These are phyloP conservation scores for Auriscalpium vulgare DNA, from an alignment of 768 basidiomycete species.

Conservation along the genomic window DNA sequence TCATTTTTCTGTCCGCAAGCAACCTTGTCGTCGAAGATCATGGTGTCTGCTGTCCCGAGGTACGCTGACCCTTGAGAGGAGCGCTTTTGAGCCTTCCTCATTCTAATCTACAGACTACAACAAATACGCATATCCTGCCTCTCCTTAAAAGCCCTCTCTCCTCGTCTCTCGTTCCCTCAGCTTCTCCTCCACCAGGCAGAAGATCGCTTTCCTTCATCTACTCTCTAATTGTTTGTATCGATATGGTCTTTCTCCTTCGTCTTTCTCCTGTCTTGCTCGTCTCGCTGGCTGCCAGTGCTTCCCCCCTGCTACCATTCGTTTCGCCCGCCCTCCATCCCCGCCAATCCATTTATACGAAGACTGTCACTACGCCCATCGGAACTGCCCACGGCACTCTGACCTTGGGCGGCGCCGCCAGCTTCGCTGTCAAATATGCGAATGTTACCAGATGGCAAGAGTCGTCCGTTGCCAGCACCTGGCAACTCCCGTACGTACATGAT, in stretches of 20 bases:
- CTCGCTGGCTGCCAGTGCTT: slow-evolving; percentile 24
- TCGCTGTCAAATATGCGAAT: slow-evolving; percentile 59
- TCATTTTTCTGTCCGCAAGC: too few species aligned
- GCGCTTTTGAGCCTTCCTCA: too few species aligned
- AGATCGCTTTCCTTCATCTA: too few species aligned
- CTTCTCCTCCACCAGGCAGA: too few species aligned
- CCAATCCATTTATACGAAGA: slow-evolving; percentile 17
- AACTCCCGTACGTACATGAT: slow-evolving; percentile 44
- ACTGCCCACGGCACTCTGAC: slow-evolving; percentile 45
- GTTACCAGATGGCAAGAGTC: slow-evolving; percentile 57
- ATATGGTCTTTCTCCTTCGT: slow-evolving; percentile 29
- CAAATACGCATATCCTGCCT: too few species aligned
- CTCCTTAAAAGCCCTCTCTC: too few species aligned
- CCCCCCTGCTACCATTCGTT: slow-evolving; percentile 36
- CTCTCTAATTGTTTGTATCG: background rate
- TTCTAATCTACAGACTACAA: too few species aligned
- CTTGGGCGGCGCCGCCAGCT: slow-evolving; percentile 43
- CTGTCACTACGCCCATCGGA: slow-evolving; percentile 45
- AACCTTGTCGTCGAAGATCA: too few species aligned
- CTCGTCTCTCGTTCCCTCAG: too few species aligned
- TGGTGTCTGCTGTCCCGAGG: too few species aligned
- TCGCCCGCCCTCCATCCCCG: slow-evolving; percentile 35
- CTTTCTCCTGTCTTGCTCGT: slow-evolving; percentile 24
- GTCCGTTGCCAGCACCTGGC: slow-evolving; percentile 45
- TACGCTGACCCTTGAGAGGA: too few species aligned